phyloP scores from a whole-genome alignment of 1,284 basidiomycete genomes.

The Schizopora paradoxa region DNA sequence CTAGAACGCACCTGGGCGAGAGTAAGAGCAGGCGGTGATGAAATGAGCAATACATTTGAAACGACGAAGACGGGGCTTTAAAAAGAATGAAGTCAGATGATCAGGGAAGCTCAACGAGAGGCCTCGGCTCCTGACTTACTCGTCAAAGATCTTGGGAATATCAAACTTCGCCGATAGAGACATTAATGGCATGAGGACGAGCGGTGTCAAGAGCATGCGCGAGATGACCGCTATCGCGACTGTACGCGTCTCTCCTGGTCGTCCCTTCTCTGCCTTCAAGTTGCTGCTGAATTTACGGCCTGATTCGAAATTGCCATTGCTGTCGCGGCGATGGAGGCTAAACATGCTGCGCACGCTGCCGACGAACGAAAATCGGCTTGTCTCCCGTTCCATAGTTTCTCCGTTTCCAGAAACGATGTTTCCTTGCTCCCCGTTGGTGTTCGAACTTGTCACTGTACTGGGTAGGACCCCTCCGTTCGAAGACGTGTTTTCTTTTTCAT shows the following conservation, averaged over 20 bases:
- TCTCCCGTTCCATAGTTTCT: slow-evolving; percentile 6
- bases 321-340: slow-evolving; percentile 19
- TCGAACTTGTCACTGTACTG: not conserved
- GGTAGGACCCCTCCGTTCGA: not conserved
- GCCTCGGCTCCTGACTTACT: slow-evolving; percentile 44
- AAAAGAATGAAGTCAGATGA: slow-evolving; percentile 15
- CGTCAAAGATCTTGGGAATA: slow-evolving; percentile 62
- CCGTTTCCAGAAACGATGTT: not conserved
- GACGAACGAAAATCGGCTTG: slow-evolving; percentile 29
- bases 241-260: slow-evolving; percentile 73
- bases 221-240: slow-evolving; percentile 73
- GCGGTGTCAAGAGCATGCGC: slow-evolving; percentile 83
- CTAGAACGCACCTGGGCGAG: slow-evolving; percentile 58
- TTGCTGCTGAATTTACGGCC: slow-evolving; percentile 5
- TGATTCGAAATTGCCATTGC: not conserved
- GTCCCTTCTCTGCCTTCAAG: slow-evolving; percentile 20
- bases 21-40: slow-evolving; percentile 78
- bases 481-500: slow-evolving; percentile 10
- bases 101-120: slow-evolving; percentile 13
- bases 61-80: slow-evolving; percentile 79
- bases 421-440: slow-evolving; percentile 11
- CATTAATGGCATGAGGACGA: slow-evolving; percentile 72
- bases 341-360: slow-evolving; percentile 39
- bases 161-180: slow-evolving; percentile 57
- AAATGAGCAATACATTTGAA: slow-evolving; percentile 67